Percentiles rank a stretch among this genome's conserved stretches.
phyloP scores from a whole-genome alignment of 1,284 basidiomycete species.

The Pholiota adiposa region DNA sequence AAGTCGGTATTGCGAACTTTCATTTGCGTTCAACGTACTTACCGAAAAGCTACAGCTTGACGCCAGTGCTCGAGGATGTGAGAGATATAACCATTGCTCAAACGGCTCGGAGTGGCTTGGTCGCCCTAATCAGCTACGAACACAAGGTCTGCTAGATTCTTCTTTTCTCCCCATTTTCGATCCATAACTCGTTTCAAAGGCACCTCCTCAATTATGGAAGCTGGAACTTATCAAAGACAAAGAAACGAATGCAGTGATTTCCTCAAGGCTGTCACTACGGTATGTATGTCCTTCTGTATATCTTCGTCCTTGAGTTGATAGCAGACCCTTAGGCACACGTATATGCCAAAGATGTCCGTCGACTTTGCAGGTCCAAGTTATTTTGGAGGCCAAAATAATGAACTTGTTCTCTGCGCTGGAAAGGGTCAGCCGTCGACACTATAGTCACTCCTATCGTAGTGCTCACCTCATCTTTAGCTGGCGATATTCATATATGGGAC shows the following conservation, averaged over 20 bases:
- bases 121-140: constrained; percentile 75
- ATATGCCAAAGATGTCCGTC: constrained; percentile 68
- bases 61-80: constrained; percentile 79
- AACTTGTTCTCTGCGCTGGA: constrained; percentile 75
- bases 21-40: neutral
- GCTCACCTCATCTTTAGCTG: constrained; percentile 46
- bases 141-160: constrained; percentile 56
- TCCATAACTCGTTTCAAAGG: constrained; percentile 39
- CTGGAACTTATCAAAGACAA: constrained; percentile 65
- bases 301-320: neutral
- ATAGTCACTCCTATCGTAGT: neutral
- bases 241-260: constrained; percentile 37
- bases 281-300: constrained; percentile 18
- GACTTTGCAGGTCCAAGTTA: constrained; percentile 81
- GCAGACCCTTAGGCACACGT: constrained; percentile 55
- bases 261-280: constrained; percentile 52
- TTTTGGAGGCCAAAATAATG: constrained; percentile 78
- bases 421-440: constrained; percentile 52
- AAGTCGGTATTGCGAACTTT: constrained; percentile 51
- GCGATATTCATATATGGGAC: constrained; percentile 86
- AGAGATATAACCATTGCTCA: constrained; percentile 71
- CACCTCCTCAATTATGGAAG: constrained; percentile 82
- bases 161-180: neutral
- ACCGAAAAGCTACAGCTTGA: constrained; percentile 51
- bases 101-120: constrained; percentile 49